Evolutionary conservation across 768 basidiomycete species (phyloP), one percentile per base, ranked within the genome.

Genomic region (Kwoniella botswanensis): DNA sequence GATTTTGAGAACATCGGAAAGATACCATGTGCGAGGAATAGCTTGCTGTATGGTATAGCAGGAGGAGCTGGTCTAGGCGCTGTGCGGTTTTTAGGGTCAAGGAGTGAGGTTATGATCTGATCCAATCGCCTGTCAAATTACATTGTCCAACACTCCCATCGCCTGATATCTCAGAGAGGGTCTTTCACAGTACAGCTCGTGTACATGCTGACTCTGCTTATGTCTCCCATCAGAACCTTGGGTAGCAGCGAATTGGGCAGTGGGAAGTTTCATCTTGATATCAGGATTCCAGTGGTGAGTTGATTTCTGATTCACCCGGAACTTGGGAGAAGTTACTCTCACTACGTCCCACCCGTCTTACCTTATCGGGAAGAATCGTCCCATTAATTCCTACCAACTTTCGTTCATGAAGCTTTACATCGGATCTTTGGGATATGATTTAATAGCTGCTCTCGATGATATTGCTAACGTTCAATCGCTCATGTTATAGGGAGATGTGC

Each of bases 21-120:
- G 26, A 76, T 83, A 58, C 82, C 82, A 21, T 83, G 82, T 67
- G 77, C 76, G 1, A 67, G 82, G 29, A 76, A 74, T 53, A 79
- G 78, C 64, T 56, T 83, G 63, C 65, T 83, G 13, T 80, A 78
- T 67, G 82, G 82, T 4, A 83, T 83, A 12, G 80, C 69, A 3
- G 82, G 79, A 4, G 82, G 81, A 18, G 60, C 72, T 15, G 82
- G 79, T 2, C 66, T 83, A 41, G 82, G 82, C 0, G 78, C 79
- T 26, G 71, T 83, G 1, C 63, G 76, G 12, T 83, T 74, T 58
- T 56, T 83, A 10, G 75, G 78, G 13, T 74, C 76, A 41, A 72
- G 75, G 73, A 73, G 81, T 82, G 68, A 68, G 81, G 68, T 18
- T 5, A 11, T n/a, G 35, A 52, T 46, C 35, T 22, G 17, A 63